Evolutionary conservation across 2,329 filamentous ascomycete species (phyloP).

Genomic region (Fusarium brevicatenulatum): DNA sequence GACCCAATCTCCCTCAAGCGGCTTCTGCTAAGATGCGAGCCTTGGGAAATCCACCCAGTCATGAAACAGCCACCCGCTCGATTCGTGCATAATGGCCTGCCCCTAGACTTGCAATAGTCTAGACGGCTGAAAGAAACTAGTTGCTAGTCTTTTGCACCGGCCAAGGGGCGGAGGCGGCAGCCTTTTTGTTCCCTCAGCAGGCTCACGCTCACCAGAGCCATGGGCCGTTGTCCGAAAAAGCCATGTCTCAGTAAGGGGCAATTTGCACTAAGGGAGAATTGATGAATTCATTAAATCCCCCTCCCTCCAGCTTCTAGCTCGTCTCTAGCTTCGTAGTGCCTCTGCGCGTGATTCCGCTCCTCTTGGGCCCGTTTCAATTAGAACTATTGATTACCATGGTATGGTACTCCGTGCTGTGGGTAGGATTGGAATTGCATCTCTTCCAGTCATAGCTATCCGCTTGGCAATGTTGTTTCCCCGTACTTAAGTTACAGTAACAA

Average conservation of each 20-base stretch:
- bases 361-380: background rate
- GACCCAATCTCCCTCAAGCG: slow-evolving; percentile 6
- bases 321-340: slow-evolving; percentile 25
- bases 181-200: background rate
- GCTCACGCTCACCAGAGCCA: background rate
- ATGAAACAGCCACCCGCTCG: slow-evolving; percentile 38
- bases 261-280: slow-evolving; percentile 2
- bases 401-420: background rate
- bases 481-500: background rate
- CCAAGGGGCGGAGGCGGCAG: slow-evolving; percentile 14
- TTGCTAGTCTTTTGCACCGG: background rate
- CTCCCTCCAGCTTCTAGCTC: slow-evolving; percentile 25
- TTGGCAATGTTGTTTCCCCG: background rate
- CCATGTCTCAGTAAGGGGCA: slow-evolving; percentile 26
- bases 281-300: background rate
- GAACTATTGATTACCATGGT: slow-evolving; percentile 19
- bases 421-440: slow-evolving; percentile 3
- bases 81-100: background rate
- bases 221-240: background rate
- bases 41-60: background rate
- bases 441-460: background rate
- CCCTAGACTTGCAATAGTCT: slow-evolving; percentile 3
- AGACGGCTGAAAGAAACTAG: slow-evolving; percentile 3
- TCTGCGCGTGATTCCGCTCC: slow-evolving; percentile 29
- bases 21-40: slow-evolving; percentile 9